These are phyloP conservation scores for Raphanus hybrid DNA, from an alignment of 441 rosid species.

Conservation along the genomic window DNA sequence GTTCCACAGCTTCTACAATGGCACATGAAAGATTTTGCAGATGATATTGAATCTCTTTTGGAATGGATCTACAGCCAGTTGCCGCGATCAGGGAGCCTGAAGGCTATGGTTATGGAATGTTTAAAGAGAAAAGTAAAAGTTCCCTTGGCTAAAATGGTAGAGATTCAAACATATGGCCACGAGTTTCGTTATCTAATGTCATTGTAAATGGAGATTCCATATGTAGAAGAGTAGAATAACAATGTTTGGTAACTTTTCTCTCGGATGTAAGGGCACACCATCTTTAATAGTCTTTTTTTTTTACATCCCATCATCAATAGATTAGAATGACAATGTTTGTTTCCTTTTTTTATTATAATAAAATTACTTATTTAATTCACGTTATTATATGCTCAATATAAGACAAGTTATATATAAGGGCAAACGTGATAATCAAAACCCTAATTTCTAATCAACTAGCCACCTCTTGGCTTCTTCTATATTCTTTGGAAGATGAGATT, in stretches of 20 bases:
- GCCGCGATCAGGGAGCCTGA: conserved; percentile 67
- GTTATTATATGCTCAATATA: conserved; percentile 2
- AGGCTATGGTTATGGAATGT: conserved; percentile 76
- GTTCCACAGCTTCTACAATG: conserved; percentile 86
- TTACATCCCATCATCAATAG: too few species aligned
- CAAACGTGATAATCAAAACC: not conserved
- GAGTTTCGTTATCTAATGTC: conserved; percentile 81
- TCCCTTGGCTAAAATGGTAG: conserved; percentile 54
- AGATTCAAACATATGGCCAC: conserved; percentile 76
- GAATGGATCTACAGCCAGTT: conserved; percentile 93
- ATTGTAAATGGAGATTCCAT: conserved; percentile 31
- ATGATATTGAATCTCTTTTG: conserved; percentile 72
- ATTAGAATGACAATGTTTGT: too few species aligned
- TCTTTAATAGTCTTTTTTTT: not conserved
- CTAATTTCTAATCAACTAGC: conserved; percentile 5
- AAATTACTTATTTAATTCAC: not conserved
- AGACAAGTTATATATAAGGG: not conserved
- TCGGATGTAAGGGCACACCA: not conserved
- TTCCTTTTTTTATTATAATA: not conserved
- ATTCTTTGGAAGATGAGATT: not conserved
- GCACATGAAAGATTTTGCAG: conserved; percentile 95
- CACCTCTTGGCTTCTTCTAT: not conserved
- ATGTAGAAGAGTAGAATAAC: not conserved
- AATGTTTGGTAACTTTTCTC: conserved; percentile 14
- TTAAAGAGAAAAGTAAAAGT: conserved; percentile 60